Conservation (phyloP, 2,329 filamentous ascomycete genomes). For the Nemania bipapillata region DNA sequence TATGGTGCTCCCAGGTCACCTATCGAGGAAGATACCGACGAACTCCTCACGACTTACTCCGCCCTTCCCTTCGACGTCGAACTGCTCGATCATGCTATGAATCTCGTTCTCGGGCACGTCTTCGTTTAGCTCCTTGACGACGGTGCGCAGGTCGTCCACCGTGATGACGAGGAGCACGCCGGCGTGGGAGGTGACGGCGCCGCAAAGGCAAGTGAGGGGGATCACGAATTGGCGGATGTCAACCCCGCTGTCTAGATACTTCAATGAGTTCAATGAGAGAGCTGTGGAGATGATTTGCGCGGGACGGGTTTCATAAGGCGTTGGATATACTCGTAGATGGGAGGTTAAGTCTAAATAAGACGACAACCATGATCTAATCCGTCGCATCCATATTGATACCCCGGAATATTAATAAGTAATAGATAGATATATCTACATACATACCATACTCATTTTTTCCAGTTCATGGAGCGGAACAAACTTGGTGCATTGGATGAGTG, state of each 20-base stretch:
- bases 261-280: too few species aligned
- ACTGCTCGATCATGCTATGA: conserved; percentile 96
- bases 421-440: background rate
- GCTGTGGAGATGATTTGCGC: background rate
- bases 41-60: conserved; percentile 77
- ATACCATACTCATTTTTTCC: background rate
- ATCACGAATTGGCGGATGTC: conserved; percentile 17
- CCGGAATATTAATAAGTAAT: background rate
- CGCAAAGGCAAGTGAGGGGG: conserved; percentile 1
- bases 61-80: conserved; percentile 93
- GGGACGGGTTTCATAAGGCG: background rate
- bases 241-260: background rate
- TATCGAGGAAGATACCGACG: conserved; percentile 64
- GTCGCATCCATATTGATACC: background rate
- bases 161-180: too few species aligned
- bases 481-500: background rate
- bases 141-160: conserved; percentile 86
- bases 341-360: background rate
- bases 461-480: background rate
- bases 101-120: conserved; percentile 93
- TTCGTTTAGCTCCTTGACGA: conserved; percentile 91
- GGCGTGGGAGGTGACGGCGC: background rate
- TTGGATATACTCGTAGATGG: background rate
- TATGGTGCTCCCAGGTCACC: conserved; percentile 38
- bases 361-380: too few species aligned